phyloP scores from a whole-genome alignment of 768 basidiomycete genomes.

The Lentinula detonsa region DNA sequence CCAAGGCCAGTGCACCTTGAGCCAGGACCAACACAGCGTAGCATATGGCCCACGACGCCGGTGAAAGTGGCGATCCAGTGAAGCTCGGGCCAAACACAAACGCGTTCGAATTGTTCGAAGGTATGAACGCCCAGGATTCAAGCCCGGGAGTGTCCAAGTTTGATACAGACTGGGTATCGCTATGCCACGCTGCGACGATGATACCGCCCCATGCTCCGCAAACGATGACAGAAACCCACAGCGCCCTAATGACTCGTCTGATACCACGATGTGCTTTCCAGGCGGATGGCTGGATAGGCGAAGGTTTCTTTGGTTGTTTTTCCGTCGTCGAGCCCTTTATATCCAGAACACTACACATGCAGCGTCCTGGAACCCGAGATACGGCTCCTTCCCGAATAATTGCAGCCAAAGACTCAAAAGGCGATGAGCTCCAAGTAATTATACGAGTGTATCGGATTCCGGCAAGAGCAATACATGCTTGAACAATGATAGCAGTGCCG shows the following conservation, averaged over 20 bases:
- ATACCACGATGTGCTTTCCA: not conserved
- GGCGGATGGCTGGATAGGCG: not conserved
- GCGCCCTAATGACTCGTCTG: not conserved
- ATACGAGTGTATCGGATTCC: conserved; percentile 17
- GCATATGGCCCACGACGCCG: not conserved
- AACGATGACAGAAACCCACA: not conserved
- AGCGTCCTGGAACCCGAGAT: conserved; percentile 12
- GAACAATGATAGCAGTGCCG: conserved; percentile 17
- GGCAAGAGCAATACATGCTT: conserved; percentile 17
- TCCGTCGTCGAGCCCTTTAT: not conserved
- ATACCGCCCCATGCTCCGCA: not conserved
- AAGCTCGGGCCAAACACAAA: not conserved
- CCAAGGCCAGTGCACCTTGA: not conserved
- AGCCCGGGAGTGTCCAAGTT: not conserved
- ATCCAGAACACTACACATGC: conserved; percentile 20
- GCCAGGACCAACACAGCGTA: not conserved
- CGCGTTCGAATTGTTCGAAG: not conserved
- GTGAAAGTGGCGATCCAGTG: not conserved
- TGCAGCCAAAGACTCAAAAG: conserved; percentile 22
- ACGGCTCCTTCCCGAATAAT: conserved; percentile 20
- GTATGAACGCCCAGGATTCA: not conserved
- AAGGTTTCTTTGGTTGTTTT: not conserved
- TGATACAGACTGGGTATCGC: not conserved
- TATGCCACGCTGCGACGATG: not conserved
- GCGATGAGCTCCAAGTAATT: conserved; percentile 25